Conservation (phyloP, 2,329 filamentous ascomycete species). For the Alternaria hordeiaustralica region DNA sequence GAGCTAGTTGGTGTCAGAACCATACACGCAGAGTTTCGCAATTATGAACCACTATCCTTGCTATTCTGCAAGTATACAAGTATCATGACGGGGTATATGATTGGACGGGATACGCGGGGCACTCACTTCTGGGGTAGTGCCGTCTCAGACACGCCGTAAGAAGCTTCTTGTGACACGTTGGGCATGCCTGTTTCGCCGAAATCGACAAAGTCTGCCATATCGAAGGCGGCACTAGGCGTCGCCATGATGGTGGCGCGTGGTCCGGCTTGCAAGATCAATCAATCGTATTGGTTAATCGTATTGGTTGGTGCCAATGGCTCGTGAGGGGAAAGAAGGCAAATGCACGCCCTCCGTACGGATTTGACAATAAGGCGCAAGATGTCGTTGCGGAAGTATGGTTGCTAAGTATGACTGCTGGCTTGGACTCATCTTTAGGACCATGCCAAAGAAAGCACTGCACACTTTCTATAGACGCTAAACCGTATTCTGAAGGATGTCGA, state of each 20-base stretch:
- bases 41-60: neutral
- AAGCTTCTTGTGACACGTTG: conserved; percentile 24
- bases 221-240: conserved; percentile 32
- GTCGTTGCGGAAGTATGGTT: conserved; percentile 10
- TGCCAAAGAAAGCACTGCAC: conserved; percentile 7
- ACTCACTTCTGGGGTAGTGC: conserved; percentile 24
- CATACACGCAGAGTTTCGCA: neutral
- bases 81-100: neutral
- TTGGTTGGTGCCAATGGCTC: neutral
- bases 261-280: neutral
- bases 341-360: conserved; percentile 24
- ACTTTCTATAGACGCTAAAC: conserved; percentile 15
- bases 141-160: neutral
- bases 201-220: conserved; percentile 49
- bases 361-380: conserved; percentile 27
- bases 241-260: conserved; percentile 29
- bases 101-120: neutral
- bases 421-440: conserved; percentile 8
- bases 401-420: conserved; percentile 18
- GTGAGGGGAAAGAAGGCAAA: conserved; percentile 13
- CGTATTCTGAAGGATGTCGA: conserved; percentile 16
- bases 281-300: neutral
- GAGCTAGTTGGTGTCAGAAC: conserved; percentile 16
- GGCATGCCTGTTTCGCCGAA: conserved; percentile 48
- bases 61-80: neutral